Evolutionary conservation across 2,329 filamentous ascomycete species (phyloP).

Genomic region (Ascochyta pisi): DNA sequence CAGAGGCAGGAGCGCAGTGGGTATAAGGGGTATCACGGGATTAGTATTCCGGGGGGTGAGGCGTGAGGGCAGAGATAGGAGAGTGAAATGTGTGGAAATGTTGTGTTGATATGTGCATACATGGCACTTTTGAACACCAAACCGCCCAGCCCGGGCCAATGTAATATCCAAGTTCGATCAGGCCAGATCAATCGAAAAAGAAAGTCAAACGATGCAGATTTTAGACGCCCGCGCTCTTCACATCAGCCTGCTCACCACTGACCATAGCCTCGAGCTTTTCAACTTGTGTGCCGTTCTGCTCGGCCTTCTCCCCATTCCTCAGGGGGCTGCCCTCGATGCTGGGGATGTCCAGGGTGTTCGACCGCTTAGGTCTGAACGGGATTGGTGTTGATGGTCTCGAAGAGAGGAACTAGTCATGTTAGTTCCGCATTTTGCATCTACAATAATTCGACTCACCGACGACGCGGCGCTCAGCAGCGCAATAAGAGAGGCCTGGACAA

Average conservation of each 20-base stretch:
- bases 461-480: constrained; percentile 85
- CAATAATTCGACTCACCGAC: constrained; percentile 66
- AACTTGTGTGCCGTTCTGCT: constrained; percentile 31
- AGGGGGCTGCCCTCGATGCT: constrained; percentile 36
- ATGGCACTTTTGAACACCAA: constrained; percentile 2
- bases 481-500: constrained; percentile 86
- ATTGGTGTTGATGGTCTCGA: constrained; percentile 74
- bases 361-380: constrained; percentile 64
- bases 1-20: constrained; percentile 63
- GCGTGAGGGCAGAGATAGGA: neutral
- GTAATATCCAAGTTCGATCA: no score
- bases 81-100: no score
- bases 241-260: constrained; percentile 31
- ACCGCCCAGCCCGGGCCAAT: neutral
- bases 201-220: neutral
- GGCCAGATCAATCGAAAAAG: neutral
- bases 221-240: constrained; percentile 28
- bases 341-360: constrained; percentile 54
- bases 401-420: constrained; percentile 68
- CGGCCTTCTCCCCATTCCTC: constrained; percentile 5
- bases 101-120: no score
- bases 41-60: constrained; percentile 59
- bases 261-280: constrained; percentile 40
- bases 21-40: constrained; percentile 72
- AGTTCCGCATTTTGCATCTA: constrained; percentile 7